A percentile compares a stretch with the other conserved stretches of the same genome.
Conservation (phyloP, 2,329 filamentous ascomycete genomes). For the Colletotrichum karsti region DNA sequence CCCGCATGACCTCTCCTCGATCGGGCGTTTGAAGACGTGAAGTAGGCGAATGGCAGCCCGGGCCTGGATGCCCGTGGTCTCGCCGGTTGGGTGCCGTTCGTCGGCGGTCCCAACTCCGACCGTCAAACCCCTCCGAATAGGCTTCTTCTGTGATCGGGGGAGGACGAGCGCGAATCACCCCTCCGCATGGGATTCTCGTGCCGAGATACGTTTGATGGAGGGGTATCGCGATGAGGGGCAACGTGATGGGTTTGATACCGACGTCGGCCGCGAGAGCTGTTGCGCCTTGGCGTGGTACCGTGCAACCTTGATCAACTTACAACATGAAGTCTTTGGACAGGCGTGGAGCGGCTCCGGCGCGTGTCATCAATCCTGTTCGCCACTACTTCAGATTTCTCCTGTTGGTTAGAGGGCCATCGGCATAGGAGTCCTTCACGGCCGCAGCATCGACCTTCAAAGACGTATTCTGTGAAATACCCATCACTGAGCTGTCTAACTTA, state of each 20-base stretch:
- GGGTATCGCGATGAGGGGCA: background rate
- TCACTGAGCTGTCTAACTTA: no score
- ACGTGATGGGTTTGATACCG: background rate
- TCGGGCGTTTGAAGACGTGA: background rate
- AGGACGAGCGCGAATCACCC: background rate
- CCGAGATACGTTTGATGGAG: background rate
- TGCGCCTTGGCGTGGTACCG: no score
- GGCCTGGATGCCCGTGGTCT: constrained; percentile 23
- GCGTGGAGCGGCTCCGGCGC: no score
- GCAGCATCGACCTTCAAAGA: no score
- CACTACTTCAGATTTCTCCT: no score
- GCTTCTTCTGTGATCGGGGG: background rate
- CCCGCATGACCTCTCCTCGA: background rate
- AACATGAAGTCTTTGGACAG: no score
- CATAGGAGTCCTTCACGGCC: no score
- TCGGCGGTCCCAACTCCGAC: background rate
- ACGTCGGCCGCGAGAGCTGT: background rate
- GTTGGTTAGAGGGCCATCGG: no score
- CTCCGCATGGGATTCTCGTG: background rate
- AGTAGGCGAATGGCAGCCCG: constrained; percentile 1
- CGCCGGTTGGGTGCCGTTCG: constrained; percentile 28
- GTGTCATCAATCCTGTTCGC: no score
- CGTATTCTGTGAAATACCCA: no score
- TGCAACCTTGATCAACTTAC: no score
- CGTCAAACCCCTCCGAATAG: background rate